Conservation (phyloP, 306 rosid genomes). For the Sicyos baderoa region DNA sequence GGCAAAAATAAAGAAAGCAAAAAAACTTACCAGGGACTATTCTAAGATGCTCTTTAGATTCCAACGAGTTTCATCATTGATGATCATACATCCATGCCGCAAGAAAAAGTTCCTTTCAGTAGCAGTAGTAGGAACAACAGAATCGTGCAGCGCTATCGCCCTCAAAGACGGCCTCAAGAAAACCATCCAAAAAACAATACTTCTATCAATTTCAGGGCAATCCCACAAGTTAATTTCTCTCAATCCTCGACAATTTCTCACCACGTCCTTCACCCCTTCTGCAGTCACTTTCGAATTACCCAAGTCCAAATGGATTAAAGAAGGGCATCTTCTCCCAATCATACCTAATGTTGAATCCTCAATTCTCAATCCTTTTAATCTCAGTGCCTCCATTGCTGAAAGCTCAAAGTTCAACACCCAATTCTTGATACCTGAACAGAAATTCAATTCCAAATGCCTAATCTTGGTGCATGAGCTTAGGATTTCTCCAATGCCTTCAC, state of each 20-base stretch:
- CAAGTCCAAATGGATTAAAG: slow-evolving; percentile 36
- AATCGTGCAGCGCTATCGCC: slow-evolving; percentile 36
- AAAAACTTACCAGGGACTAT: background rate
- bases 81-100: slow-evolving; percentile 50
- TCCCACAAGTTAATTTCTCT: slow-evolving; percentile 48
- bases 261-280: slow-evolving; percentile 50
- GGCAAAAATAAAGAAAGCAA: background rate
- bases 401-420: slow-evolving; percentile 35
- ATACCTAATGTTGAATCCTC: slow-evolving; percentile 40
- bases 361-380: slow-evolving; percentile 30
- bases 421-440: slow-evolving; percentile 17
- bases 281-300: slow-evolving; percentile 41
- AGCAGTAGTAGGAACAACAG: slow-evolving; percentile 23
- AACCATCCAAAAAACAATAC: slow-evolving; percentile 38
- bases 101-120: slow-evolving; percentile 29
- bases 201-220: slow-evolving; percentile 31
- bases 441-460: slow-evolving; percentile 34
- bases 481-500: slow-evolving; percentile 31
- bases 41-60: slow-evolving; percentile 1
- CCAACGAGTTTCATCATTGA: background rate
- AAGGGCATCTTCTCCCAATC: slow-evolving; percentile 44
- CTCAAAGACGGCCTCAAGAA: slow-evolving; percentile 47
- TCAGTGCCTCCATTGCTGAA: slow-evolving; percentile 38
- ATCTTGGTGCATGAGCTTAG: slow-evolving; percentile 39
- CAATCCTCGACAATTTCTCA: slow-evolving; percentile 39